A percentile compares a stretch with the other conserved stretches of the same genome.
phyloP scores from a whole-genome alignment of 202 grass and related monocot species.

The Bolboschoenoplectus hybrid region DNA sequence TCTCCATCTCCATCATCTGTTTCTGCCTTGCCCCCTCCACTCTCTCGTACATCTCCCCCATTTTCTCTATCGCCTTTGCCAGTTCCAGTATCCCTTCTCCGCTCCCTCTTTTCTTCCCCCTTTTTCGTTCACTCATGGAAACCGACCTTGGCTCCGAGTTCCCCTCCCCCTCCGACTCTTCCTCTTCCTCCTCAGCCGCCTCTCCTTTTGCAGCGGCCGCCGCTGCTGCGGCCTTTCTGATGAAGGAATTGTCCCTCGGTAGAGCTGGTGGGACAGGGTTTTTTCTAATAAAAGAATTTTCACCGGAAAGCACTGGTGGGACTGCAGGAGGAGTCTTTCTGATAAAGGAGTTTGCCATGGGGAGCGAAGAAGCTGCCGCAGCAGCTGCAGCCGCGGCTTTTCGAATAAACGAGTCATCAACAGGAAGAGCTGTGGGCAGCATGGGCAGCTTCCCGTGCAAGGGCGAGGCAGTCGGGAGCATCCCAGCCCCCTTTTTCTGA shows the following conservation, averaged over 20 bases:
- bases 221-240: slow-evolving; percentile 43
- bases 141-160: slow-evolving; percentile 45
- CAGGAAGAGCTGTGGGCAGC: slow-evolving; percentile 20
- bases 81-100: slow-evolving; percentile 73
- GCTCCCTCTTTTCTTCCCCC: slow-evolving; percentile 48
- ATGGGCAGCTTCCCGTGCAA: slow-evolving; percentile 23
- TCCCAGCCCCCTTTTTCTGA: slow-evolving; percentile 45
- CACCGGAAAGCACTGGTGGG: slow-evolving; percentile 25
- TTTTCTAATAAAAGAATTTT: slow-evolving; percentile 27
- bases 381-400: slow-evolving; percentile 51
- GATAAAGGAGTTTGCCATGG: slow-evolving; percentile 40
- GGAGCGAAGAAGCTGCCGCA: slow-evolving; percentile 34
- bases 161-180: slow-evolving; percentile 46
- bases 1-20: slow-evolving; percentile 89
- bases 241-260: slow-evolving; percentile 38
- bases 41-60: slow-evolving; percentile 85
- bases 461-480: slow-evolving; percentile 39
- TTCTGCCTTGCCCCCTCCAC: slow-evolving; percentile 81
- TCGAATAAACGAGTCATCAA: slow-evolving; percentile 45
- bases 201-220: slow-evolving; percentile 51
- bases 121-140: slow-evolving; percentile 40
- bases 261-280: slow-evolving; percentile 11
- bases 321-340: slow-evolving; percentile 47
- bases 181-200: slow-evolving; percentile 59
- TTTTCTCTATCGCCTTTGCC: slow-evolving; percentile 70